Percentiles rank a stretch among this genome's conserved stretches.
Conservation (phyloP, 2,329 filamentous ascomycete species). For the Sporothrix pseudoabietina region DNA sequence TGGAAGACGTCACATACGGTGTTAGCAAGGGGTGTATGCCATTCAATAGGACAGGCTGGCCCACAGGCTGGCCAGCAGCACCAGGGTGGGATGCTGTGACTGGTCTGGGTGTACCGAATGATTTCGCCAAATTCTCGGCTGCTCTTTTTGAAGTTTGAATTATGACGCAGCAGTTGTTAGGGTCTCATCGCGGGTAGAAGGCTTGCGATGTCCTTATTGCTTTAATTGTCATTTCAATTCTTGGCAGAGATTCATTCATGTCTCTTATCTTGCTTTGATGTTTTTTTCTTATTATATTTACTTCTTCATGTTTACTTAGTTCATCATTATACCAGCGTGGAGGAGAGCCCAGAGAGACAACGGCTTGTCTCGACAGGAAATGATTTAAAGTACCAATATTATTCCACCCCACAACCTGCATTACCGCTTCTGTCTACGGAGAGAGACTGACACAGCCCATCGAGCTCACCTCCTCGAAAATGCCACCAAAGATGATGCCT, state of each 20-base stretch:
- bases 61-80: conserved; percentile 49
- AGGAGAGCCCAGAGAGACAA: background rate
- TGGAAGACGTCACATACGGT: conserved; percentile 49
- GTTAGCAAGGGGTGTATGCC: conserved; percentile 45
- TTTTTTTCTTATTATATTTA: background rate
- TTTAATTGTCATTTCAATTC: background rate
- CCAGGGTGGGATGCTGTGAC: conserved; percentile 54
- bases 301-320: background rate
- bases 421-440: conserved; percentile 28
- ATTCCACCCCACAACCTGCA: background rate
- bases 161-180: background rate
- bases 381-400: background rate
- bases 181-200: background rate
- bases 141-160: conserved; percentile 15
- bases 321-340: background rate
- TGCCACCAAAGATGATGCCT: conserved; percentile 55
- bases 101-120: conserved; percentile 52
- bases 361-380: background rate
- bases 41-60: conserved; percentile 40
- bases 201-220: background rate
- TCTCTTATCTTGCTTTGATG: too few species aligned
- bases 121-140: conserved; percentile 44
- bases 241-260: background rate
- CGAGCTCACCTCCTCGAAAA: conserved; percentile 56
- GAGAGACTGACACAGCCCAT: conserved; percentile 45